Percentiles rank a stretch among this genome's conserved stretches.
These are phyloP conservation scores for Coleophoma cylindrospora DNA, from an alignment of 2,329 filamentous ascomycete genomes.

Conservation along the genomic window DNA sequence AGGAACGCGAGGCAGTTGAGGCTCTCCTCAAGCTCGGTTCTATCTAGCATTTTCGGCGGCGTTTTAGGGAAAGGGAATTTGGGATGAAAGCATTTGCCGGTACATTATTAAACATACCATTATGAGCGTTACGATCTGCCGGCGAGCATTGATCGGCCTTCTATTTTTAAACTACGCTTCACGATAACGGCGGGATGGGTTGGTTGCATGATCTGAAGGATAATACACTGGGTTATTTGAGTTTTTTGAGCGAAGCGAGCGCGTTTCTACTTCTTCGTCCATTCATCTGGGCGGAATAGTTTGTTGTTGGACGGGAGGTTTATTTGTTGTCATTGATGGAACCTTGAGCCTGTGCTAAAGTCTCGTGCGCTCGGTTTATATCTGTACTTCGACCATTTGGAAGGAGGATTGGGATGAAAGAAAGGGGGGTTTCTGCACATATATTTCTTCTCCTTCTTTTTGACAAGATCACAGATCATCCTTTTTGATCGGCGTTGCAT, in stretches of 20 bases:
- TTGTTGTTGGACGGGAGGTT: not conserved
- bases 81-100: conserved; percentile 18
- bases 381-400: too few species aligned
- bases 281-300: not conserved
- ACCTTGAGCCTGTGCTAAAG: conserved; percentile 1
- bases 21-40: conserved; percentile 78
- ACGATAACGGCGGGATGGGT: conserved; percentile 10
- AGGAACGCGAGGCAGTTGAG: conserved; percentile 78
- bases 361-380: too few species aligned
- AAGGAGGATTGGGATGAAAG: too few species aligned
- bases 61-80: conserved; percentile 13
- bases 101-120: conserved; percentile 4
- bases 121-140: conserved; percentile 24
- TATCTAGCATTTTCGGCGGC: conserved; percentile 44
- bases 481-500: too few species aligned
- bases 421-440: too few species aligned
- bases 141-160: conserved; percentile 26
- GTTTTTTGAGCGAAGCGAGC: not conserved
- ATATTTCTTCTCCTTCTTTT: too few species aligned
- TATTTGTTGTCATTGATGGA: not conserved
- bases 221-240: not conserved
- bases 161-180: conserved; percentile 17
- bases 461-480: too few species aligned
- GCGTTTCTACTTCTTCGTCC: not conserved
- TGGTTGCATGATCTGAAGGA: conserved; percentile 19